phyloP scores from a whole-genome alignment of 108 stramenopile species.

The Skeletonema menzelii region DNA sequence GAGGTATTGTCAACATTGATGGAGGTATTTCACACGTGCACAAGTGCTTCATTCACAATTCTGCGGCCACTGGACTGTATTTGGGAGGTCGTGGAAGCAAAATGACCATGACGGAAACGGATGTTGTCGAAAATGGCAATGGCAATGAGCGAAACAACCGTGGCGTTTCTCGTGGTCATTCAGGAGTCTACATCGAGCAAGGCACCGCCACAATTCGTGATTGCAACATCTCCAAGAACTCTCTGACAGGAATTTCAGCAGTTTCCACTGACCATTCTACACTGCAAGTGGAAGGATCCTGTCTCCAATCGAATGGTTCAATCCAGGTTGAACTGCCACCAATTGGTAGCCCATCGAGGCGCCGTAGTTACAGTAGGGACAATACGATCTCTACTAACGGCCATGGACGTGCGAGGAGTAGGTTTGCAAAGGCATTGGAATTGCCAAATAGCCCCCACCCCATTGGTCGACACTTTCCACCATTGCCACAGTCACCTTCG shows the following conservation, averaged over 20 bases:
- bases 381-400: slow-evolving; percentile 54
- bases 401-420: slow-evolving; percentile 48
- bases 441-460: neutral
- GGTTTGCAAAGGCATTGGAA: slow-evolving; percentile 16
- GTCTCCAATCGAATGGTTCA: slow-evolving; percentile 69
- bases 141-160: slow-evolving; percentile 56
- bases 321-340: slow-evolving; percentile 77
- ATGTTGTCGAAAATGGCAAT: slow-evolving; percentile 73
- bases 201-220: slow-evolving; percentile 64
- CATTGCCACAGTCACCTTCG: slow-evolving; percentile 24
- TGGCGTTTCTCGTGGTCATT: slow-evolving; percentile 79
- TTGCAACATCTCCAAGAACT: slow-evolving; percentile 76
- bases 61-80: slow-evolving; percentile 84
- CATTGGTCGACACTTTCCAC: slow-evolving; percentile 9
- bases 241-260: slow-evolving; percentile 77
- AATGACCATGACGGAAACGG: slow-evolving; percentile 52
- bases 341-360: slow-evolving; percentile 42
- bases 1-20: slow-evolving; percentile 81
- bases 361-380: slow-evolving; percentile 46
- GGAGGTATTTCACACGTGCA: slow-evolving; percentile 55
- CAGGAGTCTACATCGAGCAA: slow-evolving; percentile 82
- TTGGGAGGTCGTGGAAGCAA: slow-evolving; percentile 68
- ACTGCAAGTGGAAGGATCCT: slow-evolving; percentile 54
- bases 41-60: slow-evolving; percentile 69
- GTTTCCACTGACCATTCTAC: slow-evolving; percentile 73